A percentile compares a stretch with the other conserved stretches of the same genome.
These are phyloP conservation scores for Lasiosphaeria miniovina DNA, from an alignment of 495 filamentous ascomycete species.

Conservation along the genomic window DNA sequence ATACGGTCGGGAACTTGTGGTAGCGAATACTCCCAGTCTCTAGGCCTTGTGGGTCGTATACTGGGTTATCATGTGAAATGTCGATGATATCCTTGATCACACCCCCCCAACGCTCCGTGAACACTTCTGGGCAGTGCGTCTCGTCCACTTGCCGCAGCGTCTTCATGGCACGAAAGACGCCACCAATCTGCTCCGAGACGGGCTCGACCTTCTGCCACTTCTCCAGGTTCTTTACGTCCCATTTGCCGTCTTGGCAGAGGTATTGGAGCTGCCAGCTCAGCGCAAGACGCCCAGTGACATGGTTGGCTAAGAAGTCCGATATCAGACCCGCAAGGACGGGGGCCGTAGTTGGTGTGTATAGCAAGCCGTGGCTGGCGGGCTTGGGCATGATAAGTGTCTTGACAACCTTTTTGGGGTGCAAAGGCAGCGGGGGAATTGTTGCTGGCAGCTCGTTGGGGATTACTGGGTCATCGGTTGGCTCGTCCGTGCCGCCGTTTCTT, in stretches of 20 bases:
- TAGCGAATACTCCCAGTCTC: slow-evolving; percentile 72
- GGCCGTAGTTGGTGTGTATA: slow-evolving; percentile 74
- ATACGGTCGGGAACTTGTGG: slow-evolving; percentile 85
- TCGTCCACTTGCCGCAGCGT: slow-evolving; percentile 85
- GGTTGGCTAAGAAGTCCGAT: slow-evolving; percentile 70
- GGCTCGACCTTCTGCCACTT: slow-evolving; percentile 82
- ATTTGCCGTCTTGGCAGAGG: slow-evolving; percentile 84
- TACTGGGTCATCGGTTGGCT: slow-evolving; percentile 46
- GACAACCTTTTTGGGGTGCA: slow-evolving; percentile 51
- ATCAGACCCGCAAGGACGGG: slow-evolving; percentile 78
- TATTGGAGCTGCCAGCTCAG: slow-evolving; percentile 88
- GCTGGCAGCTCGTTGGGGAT: slow-evolving; percentile 34
- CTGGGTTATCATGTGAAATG: slow-evolving; percentile 81
- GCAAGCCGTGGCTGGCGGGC: slow-evolving; percentile 78
- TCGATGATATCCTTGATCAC: slow-evolving; percentile 75
- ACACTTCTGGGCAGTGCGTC: slow-evolving; percentile 70
- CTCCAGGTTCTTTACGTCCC: slow-evolving; percentile 94
- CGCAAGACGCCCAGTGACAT: slow-evolving; percentile 73
- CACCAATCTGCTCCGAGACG: slow-evolving; percentile 72
- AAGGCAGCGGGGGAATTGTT: slow-evolving; percentile 41
- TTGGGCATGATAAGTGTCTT: slow-evolving; percentile 69
- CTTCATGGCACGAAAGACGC: slow-evolving; percentile 81
- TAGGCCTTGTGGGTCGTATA: slow-evolving; percentile 76
- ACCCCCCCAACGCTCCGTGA: slow-evolving; percentile 63
- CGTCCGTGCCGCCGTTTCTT: slow-evolving; percentile 23